Evolutionary conservation across 345 rosid species (phyloP).

Genomic region (Eucalyptus cladocalyx): DNA sequence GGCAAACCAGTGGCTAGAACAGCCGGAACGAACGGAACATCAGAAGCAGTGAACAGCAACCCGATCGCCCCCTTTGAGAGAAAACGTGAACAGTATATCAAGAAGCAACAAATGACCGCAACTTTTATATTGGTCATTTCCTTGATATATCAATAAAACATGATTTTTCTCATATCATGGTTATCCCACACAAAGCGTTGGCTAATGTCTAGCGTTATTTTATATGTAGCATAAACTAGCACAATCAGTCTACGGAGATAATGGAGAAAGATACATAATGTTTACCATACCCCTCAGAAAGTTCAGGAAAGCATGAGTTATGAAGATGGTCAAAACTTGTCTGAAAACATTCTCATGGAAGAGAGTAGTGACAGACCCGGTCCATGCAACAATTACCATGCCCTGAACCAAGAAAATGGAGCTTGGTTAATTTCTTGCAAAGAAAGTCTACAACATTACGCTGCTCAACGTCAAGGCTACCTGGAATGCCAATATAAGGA

Average conservation of each 20-base stretch:
- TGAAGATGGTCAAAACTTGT: constrained; percentile 66
- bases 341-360: constrained; percentile 49
- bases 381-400: constrained; percentile 90
- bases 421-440: not conserved
- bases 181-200: not conserved
- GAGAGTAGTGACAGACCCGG: constrained; percentile 58
- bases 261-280: not conserved
- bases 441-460: not conserved
- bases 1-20: no score
- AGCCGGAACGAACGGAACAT: no score
- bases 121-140: not conserved
- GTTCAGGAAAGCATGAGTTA: constrained; percentile 84
- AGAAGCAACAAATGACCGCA: no score
- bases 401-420: constrained; percentile 37
- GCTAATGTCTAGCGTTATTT: not conserved
- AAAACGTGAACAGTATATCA: no score
- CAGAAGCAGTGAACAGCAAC: no score
- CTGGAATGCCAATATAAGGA: constrained; percentile 83
- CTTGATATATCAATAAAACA: not conserved
- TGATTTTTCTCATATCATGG: not conserved
- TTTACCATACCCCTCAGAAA: constrained; percentile 56
- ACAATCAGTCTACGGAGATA: not conserved
- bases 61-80: no score
- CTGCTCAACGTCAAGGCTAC: constrained; percentile 15
- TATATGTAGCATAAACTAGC: not conserved